Evolutionary conservation across 2,329 filamentous ascomycete genomes (phyloP).

Genomic region (Zymoseptoria passerinii): DNA sequence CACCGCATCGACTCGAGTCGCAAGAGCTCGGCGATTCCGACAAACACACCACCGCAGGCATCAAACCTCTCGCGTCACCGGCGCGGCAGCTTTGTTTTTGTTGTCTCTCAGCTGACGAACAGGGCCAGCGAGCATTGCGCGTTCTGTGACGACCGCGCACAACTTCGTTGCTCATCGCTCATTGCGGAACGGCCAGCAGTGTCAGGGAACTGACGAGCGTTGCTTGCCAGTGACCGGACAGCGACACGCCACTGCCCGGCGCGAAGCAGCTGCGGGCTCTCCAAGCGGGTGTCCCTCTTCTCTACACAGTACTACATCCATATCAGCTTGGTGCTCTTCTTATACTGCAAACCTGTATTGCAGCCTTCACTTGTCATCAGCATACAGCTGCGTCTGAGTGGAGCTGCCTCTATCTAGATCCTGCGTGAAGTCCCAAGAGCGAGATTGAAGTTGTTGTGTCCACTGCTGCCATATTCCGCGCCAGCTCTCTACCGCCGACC

Average conservation of each 20-base stretch:
- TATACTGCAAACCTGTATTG: background rate
- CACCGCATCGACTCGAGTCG: background rate
- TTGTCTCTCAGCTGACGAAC: background rate
- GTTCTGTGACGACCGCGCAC: background rate
- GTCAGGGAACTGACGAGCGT: background rate
- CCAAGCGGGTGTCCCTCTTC: background rate
- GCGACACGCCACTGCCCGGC: background rate
- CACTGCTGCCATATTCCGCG: slow-evolving; percentile 8
- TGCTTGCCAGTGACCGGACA: background rate
- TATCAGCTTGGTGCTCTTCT: background rate
- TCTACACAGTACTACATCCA: background rate
- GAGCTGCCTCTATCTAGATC: slow-evolving; percentile 14
- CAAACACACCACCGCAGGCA: background rate
- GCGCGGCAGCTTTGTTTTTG: slow-evolving; percentile 2
- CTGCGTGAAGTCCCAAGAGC: slow-evolving; percentile 16
- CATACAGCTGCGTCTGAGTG: background rate
- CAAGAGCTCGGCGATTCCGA: background rate
- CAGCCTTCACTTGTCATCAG: background rate
- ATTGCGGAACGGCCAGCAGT: background rate
- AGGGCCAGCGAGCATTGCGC: background rate
- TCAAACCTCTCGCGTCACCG: slow-evolving; percentile 7
- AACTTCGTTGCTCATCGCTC: background rate
- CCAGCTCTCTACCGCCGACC: slow-evolving; percentile 6
- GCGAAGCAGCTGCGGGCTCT: background rate
- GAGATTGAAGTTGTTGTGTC: slow-evolving; percentile 13